These are phyloP conservation scores for Peniophora sp. DNA, from an alignment of 1,284 basidiomycete genomes.

Conservation along the genomic window DNA sequence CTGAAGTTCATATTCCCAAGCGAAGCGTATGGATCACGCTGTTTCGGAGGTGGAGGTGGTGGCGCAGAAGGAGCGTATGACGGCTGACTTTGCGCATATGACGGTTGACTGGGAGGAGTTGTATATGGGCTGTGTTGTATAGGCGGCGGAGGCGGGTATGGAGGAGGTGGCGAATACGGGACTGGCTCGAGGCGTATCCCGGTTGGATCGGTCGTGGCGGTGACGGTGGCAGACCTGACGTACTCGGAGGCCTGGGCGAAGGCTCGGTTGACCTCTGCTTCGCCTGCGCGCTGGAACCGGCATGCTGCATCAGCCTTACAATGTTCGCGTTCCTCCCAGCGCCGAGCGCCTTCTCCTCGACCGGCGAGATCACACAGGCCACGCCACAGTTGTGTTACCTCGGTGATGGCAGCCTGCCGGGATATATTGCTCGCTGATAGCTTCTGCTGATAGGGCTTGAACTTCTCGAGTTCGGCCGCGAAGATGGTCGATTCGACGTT, in stretches of 20 bases:
- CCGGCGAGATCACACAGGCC: slow-evolving; percentile 65
- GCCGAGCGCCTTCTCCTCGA: slow-evolving; percentile 61
- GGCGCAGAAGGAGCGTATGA: slow-evolving; percentile 6
- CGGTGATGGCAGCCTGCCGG: slow-evolving; percentile 65
- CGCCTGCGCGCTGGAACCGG: slow-evolving; percentile 62
- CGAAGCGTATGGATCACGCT: slow-evolving; percentile 18
- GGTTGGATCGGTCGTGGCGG: slow-evolving; percentile 20
- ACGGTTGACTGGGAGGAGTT: slow-evolving; percentile 14
- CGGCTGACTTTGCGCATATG: slow-evolving; percentile 16
- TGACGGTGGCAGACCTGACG: slow-evolving; percentile 12
- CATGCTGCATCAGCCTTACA: slow-evolving; percentile 67
- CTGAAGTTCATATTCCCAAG: slow-evolving; percentile 16
- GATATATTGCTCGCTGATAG: slow-evolving; percentile 71
- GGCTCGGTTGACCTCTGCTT: slow-evolving; percentile 48
- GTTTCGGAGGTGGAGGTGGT: slow-evolving; percentile 13
- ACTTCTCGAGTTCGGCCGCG: slow-evolving; percentile 92
- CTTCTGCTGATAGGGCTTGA: slow-evolving; percentile 83
- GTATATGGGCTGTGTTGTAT: slow-evolving; percentile 13
- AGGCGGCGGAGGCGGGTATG: slow-evolving; percentile 18
- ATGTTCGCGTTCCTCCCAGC: slow-evolving; percentile 76
- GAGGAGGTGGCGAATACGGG: slow-evolving; percentile 18
- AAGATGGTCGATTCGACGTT: slow-evolving; percentile 86
- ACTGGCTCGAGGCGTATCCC: not conserved
- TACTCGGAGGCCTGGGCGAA: slow-evolving; percentile 25
- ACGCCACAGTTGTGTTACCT: slow-evolving; percentile 67